Evolutionary conservation across 148 eudicot genomes (phyloP), one percentile per base, ranked within the genome.

Genomic region (Heliosperma pusillum): DNA sequence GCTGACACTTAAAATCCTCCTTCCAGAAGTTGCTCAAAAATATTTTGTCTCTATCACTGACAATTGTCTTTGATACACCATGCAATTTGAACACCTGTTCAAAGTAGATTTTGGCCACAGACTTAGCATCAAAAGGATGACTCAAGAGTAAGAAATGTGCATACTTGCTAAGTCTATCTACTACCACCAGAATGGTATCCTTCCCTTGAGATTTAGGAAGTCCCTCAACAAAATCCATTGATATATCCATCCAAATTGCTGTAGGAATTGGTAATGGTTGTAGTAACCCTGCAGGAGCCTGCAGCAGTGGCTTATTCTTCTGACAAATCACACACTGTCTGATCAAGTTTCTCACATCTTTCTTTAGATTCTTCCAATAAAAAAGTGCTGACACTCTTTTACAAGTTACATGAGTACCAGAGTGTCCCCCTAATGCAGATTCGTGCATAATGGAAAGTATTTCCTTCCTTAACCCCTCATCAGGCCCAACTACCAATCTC

Each of bases 181-280:
- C n/a, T 24, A 61, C 66, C 11, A 61, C 29, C 66, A 69, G 47
- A 1, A 69, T 17, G 1, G 58, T n/a, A 17, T 69, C 73, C 17
- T 8, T 45, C 17, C 73, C 73, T 21, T 24, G 2, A 1, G 73
- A 69, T 11, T 22, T 45, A 4, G 73, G 73, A 0, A 69, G 11
- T 0, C 33, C 73, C 22, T 69, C 73, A 0, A 69, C 17, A 16
- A 69, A 69, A 22, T 69, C 73, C 59, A 69, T 45, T 1, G 73
- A 69, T 11, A 69, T 21, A 50, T 69, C 15, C 5, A 22, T 33
- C 73, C 73, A 69, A 8, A 69, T 10, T 7, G 24, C 58, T 13
- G 24, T 11, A 40, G 73, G 73, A 1, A 69, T 50, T 2, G 73
- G 73, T 1, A 63, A 16, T 5, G 30, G 67, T 24, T 63, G 56